A percentile compares a stretch with the other conserved stretches of the same genome.
Evolutionary conservation across 1,284 basidiomycete genomes (phyloP).

Genomic region (Naganishia cerealis): DNA sequence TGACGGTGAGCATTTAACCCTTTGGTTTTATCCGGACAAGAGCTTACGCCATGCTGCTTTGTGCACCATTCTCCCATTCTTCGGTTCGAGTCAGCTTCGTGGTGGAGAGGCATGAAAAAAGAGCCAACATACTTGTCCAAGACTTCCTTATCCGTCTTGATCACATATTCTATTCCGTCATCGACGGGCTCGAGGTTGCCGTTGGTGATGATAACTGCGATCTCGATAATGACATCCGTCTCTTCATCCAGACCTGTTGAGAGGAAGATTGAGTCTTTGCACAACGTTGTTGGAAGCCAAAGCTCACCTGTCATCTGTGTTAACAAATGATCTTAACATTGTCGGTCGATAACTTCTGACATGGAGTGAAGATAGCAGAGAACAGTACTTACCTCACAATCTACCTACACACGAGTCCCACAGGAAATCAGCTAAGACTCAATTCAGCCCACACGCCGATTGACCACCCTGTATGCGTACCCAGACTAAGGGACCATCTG

Average conservation of each 20-base stretch:
- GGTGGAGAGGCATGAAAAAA: background rate
- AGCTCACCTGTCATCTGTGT: constrained; percentile 33
- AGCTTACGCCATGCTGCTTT: constrained; percentile 48
- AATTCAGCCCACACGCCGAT: constrained; percentile 1
- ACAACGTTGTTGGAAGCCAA: background rate
- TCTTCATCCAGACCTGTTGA: constrained; percentile 52
- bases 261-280: constrained; percentile 2
- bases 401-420: constrained; percentile 31
- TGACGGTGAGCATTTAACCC: background rate
- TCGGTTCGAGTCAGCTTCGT: background rate
- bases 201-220: constrained; percentile 60
- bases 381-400: constrained; percentile 38
- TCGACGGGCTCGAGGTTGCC: constrained; percentile 57
- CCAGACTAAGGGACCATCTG: constrained; percentile 54
- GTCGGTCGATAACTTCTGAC: background rate
- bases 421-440: constrained; percentile 4
- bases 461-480: constrained; percentile 37
- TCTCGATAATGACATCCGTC: constrained; percentile 57
- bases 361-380: background rate
- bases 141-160: constrained; percentile 56
- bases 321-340: too few species aligned
- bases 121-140: constrained; percentile 50
- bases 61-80: constrained; percentile 56
- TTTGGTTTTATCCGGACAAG: too few species aligned
- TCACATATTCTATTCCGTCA: constrained; percentile 57